Base-by-base conservation (phyloP, 495 filamentous ascomycete species). In the Penicillium egyptiacum region DNA sequence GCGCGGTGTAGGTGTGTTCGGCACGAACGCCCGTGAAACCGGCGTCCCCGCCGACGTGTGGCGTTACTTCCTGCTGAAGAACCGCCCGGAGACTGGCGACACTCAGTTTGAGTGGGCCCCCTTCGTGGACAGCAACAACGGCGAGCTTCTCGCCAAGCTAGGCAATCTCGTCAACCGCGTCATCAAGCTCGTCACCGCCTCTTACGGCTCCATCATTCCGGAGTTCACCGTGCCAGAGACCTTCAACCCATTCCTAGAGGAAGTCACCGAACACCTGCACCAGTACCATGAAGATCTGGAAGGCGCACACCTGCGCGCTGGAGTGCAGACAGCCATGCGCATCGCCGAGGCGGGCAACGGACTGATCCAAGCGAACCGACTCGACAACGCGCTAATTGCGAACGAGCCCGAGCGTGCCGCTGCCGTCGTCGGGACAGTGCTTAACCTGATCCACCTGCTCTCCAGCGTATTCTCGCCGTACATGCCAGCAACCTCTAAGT, bases 121-220 rank as follows among this genome's bases (percentile, higher is more conserved):
- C 19, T 97, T 98, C 71, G 85, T 93, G 43, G 82, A 84, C 9
- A 80, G 81, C 59, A 98, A 96, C 82, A 98, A 98, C 76, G 91
- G 85, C 64, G 89, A 93, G 66, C 79, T 98, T 8, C 83, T 98
- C 2, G 88, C 88, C 50, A 96, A 96, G 64, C 81, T 96, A 9
- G 93, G 93, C 47, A 97, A 98, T 77, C 89, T 96, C 56, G 90
- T 93, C 67, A 94, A 96, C 72, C 89, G 93, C 23, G 82, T 98
- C 45, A 79, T 98, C 74, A 98, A 98, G 73, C 92, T 96, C 62
- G 85, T 90, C 55, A 86, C 90, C 64, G 85, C 88, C 17, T 87
- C 86, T 61, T 85, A 89, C 65, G 81, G 83, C 58, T 84, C 83
- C 33, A 75, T 82, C 31, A 76, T 95, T 12, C 90, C 92, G 19